phyloP scores from a whole-genome alignment of 73 alveolate genomes.

The Paramecium sonneborni region DNA sequence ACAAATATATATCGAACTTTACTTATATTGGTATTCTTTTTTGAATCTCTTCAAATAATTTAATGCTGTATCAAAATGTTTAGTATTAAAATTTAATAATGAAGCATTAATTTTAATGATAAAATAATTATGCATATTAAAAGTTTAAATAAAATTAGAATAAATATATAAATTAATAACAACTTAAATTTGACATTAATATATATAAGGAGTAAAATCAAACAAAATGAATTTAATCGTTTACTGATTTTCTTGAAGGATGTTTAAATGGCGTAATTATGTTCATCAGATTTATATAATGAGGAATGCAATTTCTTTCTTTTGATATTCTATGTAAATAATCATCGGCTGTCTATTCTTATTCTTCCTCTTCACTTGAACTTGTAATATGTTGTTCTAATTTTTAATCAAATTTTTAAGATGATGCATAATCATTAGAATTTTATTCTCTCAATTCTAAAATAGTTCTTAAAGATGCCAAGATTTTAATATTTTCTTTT shows the following conservation, averaged over 20 bases:
- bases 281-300: not conserved
- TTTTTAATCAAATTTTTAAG: not conserved
- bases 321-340: constrained; percentile 5
- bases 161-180: too few relatives aligned
- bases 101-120: too few relatives aligned
- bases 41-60: constrained; percentile 62
- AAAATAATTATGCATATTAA: too few relatives aligned
- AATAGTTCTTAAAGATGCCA: constrained; percentile 11
- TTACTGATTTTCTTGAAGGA: not conserved
- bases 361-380: constrained; percentile 32
- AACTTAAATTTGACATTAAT: not conserved
- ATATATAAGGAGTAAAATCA: not conserved
- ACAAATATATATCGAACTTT: not conserved
- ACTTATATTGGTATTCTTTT: not conserved
- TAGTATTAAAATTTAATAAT: too few relatives aligned
- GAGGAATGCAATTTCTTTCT: constrained; percentile 42
- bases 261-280: constrained; percentile 25
- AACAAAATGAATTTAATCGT: not conserved
- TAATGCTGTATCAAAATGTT: constrained; percentile 53
- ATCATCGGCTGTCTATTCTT: not conserved
- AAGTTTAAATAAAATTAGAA: too few relatives aligned
- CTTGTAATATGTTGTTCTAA: not conserved
- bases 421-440: constrained; percentile 13
- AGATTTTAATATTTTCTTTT: not conserved
- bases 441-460: constrained; percentile 38